Conservation (phyloP, 768 basidiomycete genomes). For the Xerocomellus dryophilus region DNA sequence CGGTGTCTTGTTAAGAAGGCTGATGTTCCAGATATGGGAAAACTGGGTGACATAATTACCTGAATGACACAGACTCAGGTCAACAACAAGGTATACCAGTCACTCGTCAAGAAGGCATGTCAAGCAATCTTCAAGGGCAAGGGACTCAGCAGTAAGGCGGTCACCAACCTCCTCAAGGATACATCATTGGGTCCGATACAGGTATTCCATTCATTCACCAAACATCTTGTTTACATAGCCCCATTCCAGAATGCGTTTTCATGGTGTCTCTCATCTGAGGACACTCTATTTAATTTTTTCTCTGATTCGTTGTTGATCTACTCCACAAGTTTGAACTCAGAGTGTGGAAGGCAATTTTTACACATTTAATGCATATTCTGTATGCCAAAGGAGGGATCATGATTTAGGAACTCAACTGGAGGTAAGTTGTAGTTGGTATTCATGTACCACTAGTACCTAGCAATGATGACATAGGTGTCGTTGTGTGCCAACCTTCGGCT, state of each 20-base stretch:
- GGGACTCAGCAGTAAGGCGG: neutral
- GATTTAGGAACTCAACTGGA: neutral
- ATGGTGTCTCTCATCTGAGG: neutral
- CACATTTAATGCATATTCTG: neutral
- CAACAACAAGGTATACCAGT: neutral
- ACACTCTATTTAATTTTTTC: neutral
- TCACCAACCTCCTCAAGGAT: neutral
- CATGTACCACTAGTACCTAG: no score
- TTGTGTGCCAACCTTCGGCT: neutral
- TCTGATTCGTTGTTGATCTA: neutral
- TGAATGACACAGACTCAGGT: rapidly evolving
- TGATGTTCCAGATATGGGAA: neutral
- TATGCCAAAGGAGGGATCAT: no score
- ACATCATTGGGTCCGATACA: neutral
- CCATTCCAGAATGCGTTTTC: neutral
- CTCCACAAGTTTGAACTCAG: neutral
- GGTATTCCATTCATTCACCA: neutral
- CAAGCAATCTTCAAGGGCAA: neutral
- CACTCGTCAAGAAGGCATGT: neutral
- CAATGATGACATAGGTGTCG: neutral
- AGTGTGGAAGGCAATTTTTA: slow-evolving; percentile 1
- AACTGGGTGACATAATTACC: neutral
- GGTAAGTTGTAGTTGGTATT: neutral
- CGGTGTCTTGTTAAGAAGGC: neutral
- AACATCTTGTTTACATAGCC: no score